These are phyloP conservation scores for Lyophyllum semitale DNA, from an alignment of 768 basidiomycete species.

Conservation along the genomic window DNA sequence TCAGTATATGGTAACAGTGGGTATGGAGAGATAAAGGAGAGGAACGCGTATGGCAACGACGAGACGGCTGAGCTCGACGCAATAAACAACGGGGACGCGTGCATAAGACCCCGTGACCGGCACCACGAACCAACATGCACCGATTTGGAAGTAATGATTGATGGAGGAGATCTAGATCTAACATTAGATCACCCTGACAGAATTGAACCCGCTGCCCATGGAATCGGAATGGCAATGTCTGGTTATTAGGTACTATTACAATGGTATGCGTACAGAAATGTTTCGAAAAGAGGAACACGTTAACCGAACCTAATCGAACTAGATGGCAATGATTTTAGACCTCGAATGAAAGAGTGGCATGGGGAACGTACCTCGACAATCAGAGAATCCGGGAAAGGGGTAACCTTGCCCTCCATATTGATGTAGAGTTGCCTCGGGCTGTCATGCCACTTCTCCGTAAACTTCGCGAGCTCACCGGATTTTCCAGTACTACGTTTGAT, in stretches of 20 bases:
- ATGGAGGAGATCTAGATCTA: not conserved
- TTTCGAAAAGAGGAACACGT: not conserved
- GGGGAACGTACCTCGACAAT: slow-evolving; percentile 32
- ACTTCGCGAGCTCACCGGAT: slow-evolving; percentile 41
- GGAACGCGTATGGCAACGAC: slow-evolving; percentile 17
- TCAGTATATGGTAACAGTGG: slow-evolving; percentile 5
- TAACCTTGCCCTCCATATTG: slow-evolving; percentile 34
- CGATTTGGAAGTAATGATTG: slow-evolving; percentile 20
- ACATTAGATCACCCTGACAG: not conserved
- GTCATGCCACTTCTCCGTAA: slow-evolving; percentile 36
- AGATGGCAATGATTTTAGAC: not conserved
- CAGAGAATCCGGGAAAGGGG: slow-evolving; percentile 47
- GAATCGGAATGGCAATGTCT: no score
- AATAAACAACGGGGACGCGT: slow-evolving; percentile 17
- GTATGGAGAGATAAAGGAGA: slow-evolving; percentile 13
- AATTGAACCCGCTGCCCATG: not conserved
- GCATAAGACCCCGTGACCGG: slow-evolving; percentile 16
- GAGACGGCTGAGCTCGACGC: slow-evolving; percentile 1
- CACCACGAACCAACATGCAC: slow-evolving; percentile 30
- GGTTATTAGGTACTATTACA: no score
- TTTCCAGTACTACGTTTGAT: slow-evolving; percentile 37
- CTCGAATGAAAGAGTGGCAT: not conserved
- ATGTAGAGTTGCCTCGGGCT: slow-evolving; percentile 33
- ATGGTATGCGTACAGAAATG: not conserved
- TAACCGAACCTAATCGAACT: slow-evolving; percentile 4